Percentiles rank a stretch among this genome's conserved stretches.
Conservation (phyloP, 257 asterid genomes). For the Petrea volubilis region DNA sequence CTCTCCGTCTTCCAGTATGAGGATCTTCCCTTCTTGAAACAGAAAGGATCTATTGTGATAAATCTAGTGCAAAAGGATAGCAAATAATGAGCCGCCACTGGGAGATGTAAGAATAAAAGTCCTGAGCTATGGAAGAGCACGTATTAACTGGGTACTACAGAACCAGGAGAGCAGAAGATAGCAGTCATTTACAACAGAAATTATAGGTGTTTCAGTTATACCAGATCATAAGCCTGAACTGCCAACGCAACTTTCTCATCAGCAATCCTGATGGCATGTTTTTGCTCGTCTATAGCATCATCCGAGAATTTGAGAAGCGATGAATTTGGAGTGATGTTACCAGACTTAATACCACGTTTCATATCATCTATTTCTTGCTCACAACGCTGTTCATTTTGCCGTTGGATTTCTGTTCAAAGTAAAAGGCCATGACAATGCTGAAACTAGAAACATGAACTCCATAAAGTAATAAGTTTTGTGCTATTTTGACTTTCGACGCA, state of each 20-base stretch:
- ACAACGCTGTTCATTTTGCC: slow-evolving; percentile 87
- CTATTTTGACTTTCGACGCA: neutral
- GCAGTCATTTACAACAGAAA: neutral
- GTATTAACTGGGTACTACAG: neutral
- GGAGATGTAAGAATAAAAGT: neutral
- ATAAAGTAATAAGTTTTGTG: neutral
- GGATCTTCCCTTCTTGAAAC: neutral
- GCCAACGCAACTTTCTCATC: slow-evolving; percentile 97
- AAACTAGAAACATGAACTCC: neutral
- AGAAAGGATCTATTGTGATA: neutral
- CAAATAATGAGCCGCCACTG: neutral
- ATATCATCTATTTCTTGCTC: slow-evolving; percentile 88
- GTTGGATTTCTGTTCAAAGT: slow-evolving; percentile 64
- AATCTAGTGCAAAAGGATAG: neutral
- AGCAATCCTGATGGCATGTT: slow-evolving; percentile 93
- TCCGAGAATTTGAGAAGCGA: slow-evolving; percentile 81
- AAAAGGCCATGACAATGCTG: slow-evolving; percentile 18
- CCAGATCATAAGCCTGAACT: slow-evolving; percentile 92
- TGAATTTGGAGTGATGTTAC: slow-evolving; percentile 69
- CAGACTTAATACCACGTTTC: slow-evolving; percentile 75
- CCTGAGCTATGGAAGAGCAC: neutral
- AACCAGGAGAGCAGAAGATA: neutral
- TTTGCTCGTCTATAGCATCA: slow-evolving; percentile 93
- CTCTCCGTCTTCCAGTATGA: neutral
- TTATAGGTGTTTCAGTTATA: slow-evolving; percentile 24